Evolutionary conservation across 2,329 filamentous ascomycete genomes (phyloP), one percentile per base, ranked within the genome.

Genomic region (Fusarium newnesense): DNA sequence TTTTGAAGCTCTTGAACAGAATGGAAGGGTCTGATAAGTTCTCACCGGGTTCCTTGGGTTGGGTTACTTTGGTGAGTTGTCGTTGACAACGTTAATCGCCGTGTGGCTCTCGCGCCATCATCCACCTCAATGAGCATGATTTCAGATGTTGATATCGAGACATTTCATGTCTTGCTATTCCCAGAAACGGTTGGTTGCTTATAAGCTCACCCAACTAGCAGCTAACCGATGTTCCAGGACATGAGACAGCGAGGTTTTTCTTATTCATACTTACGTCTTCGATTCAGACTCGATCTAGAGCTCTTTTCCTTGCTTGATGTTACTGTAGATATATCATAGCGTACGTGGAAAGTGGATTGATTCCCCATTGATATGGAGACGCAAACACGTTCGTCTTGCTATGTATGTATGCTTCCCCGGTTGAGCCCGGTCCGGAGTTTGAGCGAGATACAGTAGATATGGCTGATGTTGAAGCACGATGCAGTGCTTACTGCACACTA

Each of bases 51-150:
- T 72, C 30, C 21, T 60, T 66, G 70, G 61, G 66, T 73, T 73
- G 70, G 62, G 70, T 74, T 73, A 71, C 70, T 74, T 71, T 73
- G 70, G 57, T 73, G 60, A 56, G 57, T 64, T 69, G 50, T 63
- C 24, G 59, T 34, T 56, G 60, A 57, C 63, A 63, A 63, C 70
- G 34, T 70, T 43, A 30, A 65, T 65, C 67, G 26, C 47, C 54
- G 67, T 64, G 54, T 74, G 70, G 62, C 59, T 71, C 60, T 69
- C 60, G 69, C 70, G 70, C 70, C 69, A 73, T 73, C 69, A 39
- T 69, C 65, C 57, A 62, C 70, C 50, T 40, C 60, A 59, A 70
- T 73, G 65, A 73, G 68, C 68, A 72, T 72, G 68, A 72, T 72
- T 66, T 42, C 52, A 32, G 18, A 39, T 43, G n/a, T 26, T 40